Conservation (phyloP, 2,329 filamentous ascomycete species). For the Ascochyta fabae region DNA sequence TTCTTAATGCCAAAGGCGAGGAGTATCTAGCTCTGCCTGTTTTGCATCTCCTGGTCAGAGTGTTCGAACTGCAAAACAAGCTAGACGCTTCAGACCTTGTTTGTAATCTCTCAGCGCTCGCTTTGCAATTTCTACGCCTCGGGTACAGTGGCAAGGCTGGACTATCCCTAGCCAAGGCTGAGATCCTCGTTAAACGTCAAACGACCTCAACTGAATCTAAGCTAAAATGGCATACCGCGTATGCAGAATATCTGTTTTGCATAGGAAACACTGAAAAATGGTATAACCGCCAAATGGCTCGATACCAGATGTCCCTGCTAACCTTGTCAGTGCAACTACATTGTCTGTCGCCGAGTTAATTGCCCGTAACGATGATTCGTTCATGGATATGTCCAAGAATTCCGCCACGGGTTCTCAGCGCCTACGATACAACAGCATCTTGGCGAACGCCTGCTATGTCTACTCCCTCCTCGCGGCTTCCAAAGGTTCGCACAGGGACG, state of each 20-base stretch:
- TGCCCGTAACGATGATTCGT: slow-evolving; percentile 34
- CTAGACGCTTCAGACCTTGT: slow-evolving; percentile 50
- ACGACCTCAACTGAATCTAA: slow-evolving; percentile 54
- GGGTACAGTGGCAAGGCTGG: slow-evolving; percentile 67
- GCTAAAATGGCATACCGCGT: slow-evolving; percentile 70
- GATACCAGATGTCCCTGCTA: slow-evolving; percentile 10
- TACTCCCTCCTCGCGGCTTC: slow-evolving; percentile 71
- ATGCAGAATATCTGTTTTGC: slow-evolving; percentile 75
- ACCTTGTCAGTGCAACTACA: slow-evolving; percentile 33
- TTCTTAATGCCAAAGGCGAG: slow-evolving; percentile 63
- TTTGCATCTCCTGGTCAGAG: slow-evolving; percentile 57
- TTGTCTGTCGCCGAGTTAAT: slow-evolving; percentile 40
- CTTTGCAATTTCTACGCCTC: slow-evolving; percentile 63
- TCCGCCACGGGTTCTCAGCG: slow-evolving; percentile 44
- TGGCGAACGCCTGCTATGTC: slow-evolving; percentile 67
- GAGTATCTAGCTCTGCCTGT: slow-evolving; percentile 57
- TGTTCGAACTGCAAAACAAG: slow-evolving; percentile 55
- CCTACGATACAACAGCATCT: slow-evolving; percentile 56
- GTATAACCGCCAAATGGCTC: slow-evolving; percentile 28
- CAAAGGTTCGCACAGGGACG: slow-evolving; percentile 54
- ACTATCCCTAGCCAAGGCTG: slow-evolving; percentile 64
- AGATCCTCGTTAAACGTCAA: slow-evolving; percentile 54
- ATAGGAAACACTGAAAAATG: slow-evolving; percentile 70
- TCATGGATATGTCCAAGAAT: slow-evolving; percentile 40
- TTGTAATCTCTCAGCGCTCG: slow-evolving; percentile 55